Evolutionary conservation across 2,329 filamentous ascomycete genomes (phyloP), one percentile per base, ranked within the genome.

Genomic region (Cercospora berteroae): DNA sequence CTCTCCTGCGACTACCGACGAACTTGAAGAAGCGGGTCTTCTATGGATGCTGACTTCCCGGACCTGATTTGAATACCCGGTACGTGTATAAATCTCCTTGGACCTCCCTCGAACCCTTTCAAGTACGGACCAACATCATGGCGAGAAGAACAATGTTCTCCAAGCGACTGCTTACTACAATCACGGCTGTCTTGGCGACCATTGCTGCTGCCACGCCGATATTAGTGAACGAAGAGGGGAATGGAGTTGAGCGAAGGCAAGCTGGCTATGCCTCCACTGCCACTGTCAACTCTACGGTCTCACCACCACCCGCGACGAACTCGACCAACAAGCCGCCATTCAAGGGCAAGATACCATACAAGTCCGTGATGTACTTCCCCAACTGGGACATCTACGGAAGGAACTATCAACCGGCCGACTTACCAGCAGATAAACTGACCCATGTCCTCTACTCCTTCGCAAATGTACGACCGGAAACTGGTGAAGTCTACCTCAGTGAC

Each of bases 391-490:
- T 77, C 48, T 75, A 75, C 79, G 80, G 80, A 77, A 81, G 73
- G 65, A 90, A 94, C 74, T 90, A 94, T 77, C 86, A 89, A n/a
- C 93, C 94, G 0, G 90, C 95, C 76, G 88, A 96, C 76, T 85
- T 98, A 6, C 91, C 92, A 0, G 88, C 85, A 3, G 86, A 93
- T 64, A 90, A 92, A 62, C 85, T 97, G 52, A 98, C 94, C 0
- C 94, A 98, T 76, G 81, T 97, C 5, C 87, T 97, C n/a, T 97
- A 97, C 75, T 85, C 94, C 12, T 98, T 98, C 80, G 94, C 92
- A 76, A 96, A 97, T 77, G 87, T 97, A 68, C 86, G 87, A 4
- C 84, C 89, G 2, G 91, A 94, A 2, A 88, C 86, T 27, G 94
- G 94, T 59, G 92, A 96, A 79, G 93, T 96, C 10, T 86, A 85